Evolutionary conservation across 106 monocot genomes (phyloP), one percentile per base, ranked within the genome.

Genomic region (Posidonia australis): DNA sequence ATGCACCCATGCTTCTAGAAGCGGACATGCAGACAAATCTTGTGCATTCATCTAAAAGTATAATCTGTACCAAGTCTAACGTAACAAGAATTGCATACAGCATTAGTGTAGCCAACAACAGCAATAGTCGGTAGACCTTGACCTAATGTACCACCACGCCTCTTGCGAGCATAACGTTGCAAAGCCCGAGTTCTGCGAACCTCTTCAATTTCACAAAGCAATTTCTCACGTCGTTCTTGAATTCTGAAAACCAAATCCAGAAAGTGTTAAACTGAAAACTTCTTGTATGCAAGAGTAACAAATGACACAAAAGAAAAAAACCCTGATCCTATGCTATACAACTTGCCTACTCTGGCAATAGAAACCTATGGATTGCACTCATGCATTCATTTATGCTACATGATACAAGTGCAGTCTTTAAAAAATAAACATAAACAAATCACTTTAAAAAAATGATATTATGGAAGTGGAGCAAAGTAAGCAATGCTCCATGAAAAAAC

Each of bases 31-130:
- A 49, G 48, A 3, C n/a, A 49, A 27, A 29, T 5, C 16, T 25
- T 57, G 27, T 14, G 26, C 10, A 54, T 54, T 54, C 23, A 28
- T 57, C 57, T 28, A 27, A 3, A 28, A 28, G 20, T 2, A 23
- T 3, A 54, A 23, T 5, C 20, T 54, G 22, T 54, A 54, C 54
- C 54, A 54, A 54, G 20, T 5, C 26, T 27, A 70, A 17, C 1
- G 24, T 46, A 22, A 26, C 25, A 3, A 64, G 43, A 42, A 74
- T 45, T 10, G 65, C 89, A 60, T 90, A 98, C 96, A 51, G 96
- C 96, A 87, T 98, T 90, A 58, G 90, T 98, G 68, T 98, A 98
- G 25, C 96, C 96, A 62, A 98, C 96, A 69, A 98, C 74, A 66
- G 90, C 96, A 75, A 98, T 82, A 72, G 96, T 98, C 58, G 83